These are phyloP conservation scores for Coriolopsis trogii DNA, from an alignment of 1,284 basidiomycete genomes.

Conservation along the genomic window DNA sequence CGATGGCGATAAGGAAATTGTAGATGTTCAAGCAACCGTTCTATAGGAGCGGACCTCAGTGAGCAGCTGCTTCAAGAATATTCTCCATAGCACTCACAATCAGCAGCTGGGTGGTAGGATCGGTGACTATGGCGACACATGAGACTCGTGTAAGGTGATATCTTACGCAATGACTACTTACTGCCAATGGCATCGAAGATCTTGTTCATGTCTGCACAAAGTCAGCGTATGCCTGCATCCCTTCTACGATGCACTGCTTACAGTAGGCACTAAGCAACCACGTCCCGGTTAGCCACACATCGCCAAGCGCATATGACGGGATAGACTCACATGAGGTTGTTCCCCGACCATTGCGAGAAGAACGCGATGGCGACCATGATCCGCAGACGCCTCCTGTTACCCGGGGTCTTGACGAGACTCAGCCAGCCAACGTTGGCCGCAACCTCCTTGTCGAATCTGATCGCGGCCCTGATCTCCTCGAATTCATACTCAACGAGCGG, in stretches of 20 bases:
- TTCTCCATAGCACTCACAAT: conserved; percentile 36
- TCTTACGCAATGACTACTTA: conserved; percentile 11
- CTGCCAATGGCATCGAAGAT: conserved; percentile 53
- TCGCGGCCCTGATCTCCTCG: conserved; percentile 60
- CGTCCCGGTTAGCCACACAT: not conserved
- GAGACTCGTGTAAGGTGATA: not conserved
- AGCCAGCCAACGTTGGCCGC: conserved; percentile 49
- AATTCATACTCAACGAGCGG: conserved; percentile 64
- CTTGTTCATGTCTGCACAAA: conserved; percentile 52
- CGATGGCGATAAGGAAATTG: conserved; percentile 52
- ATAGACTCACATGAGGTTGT: conserved; percentile 53
- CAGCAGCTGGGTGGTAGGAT: conserved; percentile 51
- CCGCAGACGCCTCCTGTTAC: conserved; percentile 55
- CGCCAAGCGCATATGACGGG: accelerated
- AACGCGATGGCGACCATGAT: conserved; percentile 61
- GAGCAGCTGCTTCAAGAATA: too few species aligned
- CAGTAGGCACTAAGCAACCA: conserved; percentile 32
- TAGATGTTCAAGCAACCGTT: conserved; percentile 60
- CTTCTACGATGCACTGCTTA: conserved; percentile 13
- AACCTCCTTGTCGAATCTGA: conserved; percentile 48
- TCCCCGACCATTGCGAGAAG: conserved; percentile 70
- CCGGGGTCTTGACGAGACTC: conserved; percentile 51
- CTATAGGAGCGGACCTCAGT: too few species aligned
- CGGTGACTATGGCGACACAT: conserved; percentile 40
- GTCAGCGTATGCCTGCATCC: too few species aligned